Percentiles rank a stretch among this genome's conserved stretches.
These are phyloP conservation scores for Glycine tomentella DNA, from an alignment of 306 rosid species.

Conservation along the genomic window DNA sequence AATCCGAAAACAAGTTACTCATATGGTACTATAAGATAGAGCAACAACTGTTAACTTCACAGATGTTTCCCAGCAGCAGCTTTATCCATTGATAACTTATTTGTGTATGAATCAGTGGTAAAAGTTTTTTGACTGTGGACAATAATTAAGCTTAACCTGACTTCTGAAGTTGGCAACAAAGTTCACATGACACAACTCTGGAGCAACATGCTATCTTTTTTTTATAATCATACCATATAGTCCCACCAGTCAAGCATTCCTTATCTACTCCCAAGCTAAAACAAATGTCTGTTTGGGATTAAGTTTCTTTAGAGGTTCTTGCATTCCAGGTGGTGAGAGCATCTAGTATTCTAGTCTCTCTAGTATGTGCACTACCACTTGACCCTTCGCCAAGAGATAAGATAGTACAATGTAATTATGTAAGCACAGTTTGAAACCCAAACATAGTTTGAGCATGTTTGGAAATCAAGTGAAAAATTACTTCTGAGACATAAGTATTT, in stretches of 20 bases:
- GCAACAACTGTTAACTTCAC: neutral
- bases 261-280: neutral
- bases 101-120: neutral
- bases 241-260: slow-evolving; percentile 23
- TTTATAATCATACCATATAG: neutral
- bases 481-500: too few relatives aligned
- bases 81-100: slow-evolving; percentile 21
- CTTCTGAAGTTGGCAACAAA: neutral
- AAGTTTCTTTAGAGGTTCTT: neutral
- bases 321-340: neutral
- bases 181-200: neutral
- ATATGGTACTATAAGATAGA: neutral
- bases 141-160: slow-evolving; percentile 7
- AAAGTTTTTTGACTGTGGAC: neutral
- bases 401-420: too few relatives aligned
- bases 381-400: too few relatives aligned
- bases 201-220: neutral
- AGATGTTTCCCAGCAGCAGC: neutral
- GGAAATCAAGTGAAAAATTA: too few relatives aligned
- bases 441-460: too few relatives aligned
- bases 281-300: neutral
- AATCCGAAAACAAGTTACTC: neutral
- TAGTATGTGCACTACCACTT: too few relatives aligned
- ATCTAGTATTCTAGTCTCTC: too few relatives aligned
- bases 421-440: too few relatives aligned